Evolutionary conservation across 176 grass and related monocot species (phyloP).

Genomic region (Eragrostis nindensis): DNA sequence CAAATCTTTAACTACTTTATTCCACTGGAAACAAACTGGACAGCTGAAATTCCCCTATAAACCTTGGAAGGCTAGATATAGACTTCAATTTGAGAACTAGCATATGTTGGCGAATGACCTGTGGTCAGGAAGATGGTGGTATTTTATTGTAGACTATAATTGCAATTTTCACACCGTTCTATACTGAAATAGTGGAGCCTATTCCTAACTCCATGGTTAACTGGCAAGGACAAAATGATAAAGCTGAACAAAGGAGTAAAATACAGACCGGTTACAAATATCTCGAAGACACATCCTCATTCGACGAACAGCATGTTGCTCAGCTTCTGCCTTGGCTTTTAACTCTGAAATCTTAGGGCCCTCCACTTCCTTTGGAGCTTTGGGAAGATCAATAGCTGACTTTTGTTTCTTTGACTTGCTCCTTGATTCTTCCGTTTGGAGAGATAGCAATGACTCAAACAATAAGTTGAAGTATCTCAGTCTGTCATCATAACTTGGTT

Average conservation of each 20-base stretch:
- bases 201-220: constrained; percentile 1
- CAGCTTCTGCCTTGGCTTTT: constrained; percentile 84
- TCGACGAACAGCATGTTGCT: constrained; percentile 95
- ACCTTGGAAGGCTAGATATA: constrained; percentile 14
- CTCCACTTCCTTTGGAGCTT: constrained; percentile 83
- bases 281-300: constrained; percentile 98
- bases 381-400: constrained; percentile 76
- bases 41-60: constrained; percentile 25
- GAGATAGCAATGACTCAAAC: constrained; percentile 65
- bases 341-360: constrained; percentile 82
- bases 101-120: neutral
- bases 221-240: constrained; percentile 2
- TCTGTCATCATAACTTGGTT: constrained; percentile 77
- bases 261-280: constrained; percentile 89
- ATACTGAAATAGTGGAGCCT: neutral
- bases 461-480: constrained; percentile 69
- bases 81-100: neutral
- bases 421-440: constrained; percentile 83
- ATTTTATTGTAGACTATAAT: neutral
- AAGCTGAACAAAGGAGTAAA: constrained; percentile 28
- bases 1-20: constrained; percentile 17
- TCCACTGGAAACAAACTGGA: constrained; percentile 6
- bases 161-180: neutral
- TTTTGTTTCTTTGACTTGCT: constrained; percentile 68
- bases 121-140: no score